phyloP scores from a whole-genome alignment of 345 rosid species.

The Iberis pinnata region DNA sequence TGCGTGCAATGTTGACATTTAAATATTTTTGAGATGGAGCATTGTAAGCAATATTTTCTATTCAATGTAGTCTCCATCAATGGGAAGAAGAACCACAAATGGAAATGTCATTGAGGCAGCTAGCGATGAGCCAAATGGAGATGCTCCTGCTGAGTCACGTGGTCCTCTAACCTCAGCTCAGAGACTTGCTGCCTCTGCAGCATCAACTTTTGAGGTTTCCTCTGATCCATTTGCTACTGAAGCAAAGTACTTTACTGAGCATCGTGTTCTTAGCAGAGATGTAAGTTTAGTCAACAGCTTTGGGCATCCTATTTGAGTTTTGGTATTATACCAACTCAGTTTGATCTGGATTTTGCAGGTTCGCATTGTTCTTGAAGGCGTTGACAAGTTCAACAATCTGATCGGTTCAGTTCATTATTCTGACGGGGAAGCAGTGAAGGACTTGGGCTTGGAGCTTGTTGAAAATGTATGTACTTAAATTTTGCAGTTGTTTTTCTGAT shows the following conservation, averaged over 20 bases:
- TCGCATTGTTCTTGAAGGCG: slow-evolving; percentile 94
- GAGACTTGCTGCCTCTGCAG: slow-evolving; percentile 68
- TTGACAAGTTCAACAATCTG: slow-evolving; percentile 86
- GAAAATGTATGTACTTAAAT: slow-evolving; percentile 55
- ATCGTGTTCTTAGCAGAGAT: slow-evolving; percentile 76
- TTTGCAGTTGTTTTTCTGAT: slow-evolving; percentile 1
- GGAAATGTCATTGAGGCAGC: slow-evolving; percentile 45
- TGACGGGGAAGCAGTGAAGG: slow-evolving; percentile 78
- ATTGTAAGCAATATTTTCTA: neutral
- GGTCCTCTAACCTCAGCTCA: slow-evolving; percentile 85
- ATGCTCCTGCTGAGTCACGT: slow-evolving; percentile 47
- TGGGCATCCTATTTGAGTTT: no score
- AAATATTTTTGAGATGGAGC: slow-evolving; percentile 5
- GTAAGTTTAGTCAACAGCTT: no score
- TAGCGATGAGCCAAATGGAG: slow-evolving; percentile 61
- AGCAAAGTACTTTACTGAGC: slow-evolving; percentile 88
- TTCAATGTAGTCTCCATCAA: slow-evolving; percentile 64
- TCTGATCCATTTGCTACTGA: slow-evolving; percentile 81
- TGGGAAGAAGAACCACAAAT: slow-evolving; percentile 62
- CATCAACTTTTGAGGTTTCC: slow-evolving; percentile 50
- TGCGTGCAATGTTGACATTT: neutral
- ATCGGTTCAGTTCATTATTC: slow-evolving; percentile 90
- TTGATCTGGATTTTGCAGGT: slow-evolving; percentile 48
- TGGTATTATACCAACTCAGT: slow-evolving; percentile 20
- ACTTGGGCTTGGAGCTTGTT: slow-evolving; percentile 84